Evolutionary conservation across 2,329 filamentous ascomycete genomes (phyloP).

Genomic region (Lasiodiplodia citricola): DNA sequence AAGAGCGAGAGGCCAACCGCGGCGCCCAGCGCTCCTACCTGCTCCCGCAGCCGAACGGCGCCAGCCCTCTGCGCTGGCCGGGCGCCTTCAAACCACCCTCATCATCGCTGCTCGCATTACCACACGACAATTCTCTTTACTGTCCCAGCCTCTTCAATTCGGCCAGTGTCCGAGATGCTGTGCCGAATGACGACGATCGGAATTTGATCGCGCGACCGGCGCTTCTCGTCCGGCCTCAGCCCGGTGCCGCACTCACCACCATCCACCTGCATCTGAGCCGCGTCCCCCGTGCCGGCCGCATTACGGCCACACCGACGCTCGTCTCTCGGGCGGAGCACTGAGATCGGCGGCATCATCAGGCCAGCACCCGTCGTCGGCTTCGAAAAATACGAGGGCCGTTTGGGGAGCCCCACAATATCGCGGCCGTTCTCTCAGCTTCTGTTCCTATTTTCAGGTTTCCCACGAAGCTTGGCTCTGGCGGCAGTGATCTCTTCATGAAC

Average conservation of each 20-base stretch:
- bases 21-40: not conserved
- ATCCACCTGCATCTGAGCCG: not conserved
- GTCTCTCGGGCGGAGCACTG: not conserved
- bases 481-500: slow-evolving; percentile 1
- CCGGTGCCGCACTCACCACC: not conserved
- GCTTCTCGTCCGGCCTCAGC: not conserved
- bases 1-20: not conserved
- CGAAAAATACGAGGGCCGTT: slow-evolving; percentile 1
- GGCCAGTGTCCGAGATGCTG: not conserved
- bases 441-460: slow-evolving; percentile 16
- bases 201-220: not conserved
- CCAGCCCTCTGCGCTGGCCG: not conserved
- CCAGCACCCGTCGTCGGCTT: not conserved
- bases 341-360: not conserved
- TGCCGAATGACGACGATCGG: not conserved
- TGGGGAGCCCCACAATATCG: not conserved
- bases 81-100: not conserved
- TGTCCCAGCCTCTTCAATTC: not conserved
- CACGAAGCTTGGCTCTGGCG: not conserved
- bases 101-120: not conserved
- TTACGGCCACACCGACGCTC: not conserved
- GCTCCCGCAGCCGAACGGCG: too few relatives aligned
- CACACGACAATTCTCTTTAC: not conserved
- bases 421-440: not conserved
- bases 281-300: not conserved